These are phyloP conservation scores for Nakazawaea holstii DNA, from an alignment of 805 yeast genomes.

Conservation along the genomic window DNA sequence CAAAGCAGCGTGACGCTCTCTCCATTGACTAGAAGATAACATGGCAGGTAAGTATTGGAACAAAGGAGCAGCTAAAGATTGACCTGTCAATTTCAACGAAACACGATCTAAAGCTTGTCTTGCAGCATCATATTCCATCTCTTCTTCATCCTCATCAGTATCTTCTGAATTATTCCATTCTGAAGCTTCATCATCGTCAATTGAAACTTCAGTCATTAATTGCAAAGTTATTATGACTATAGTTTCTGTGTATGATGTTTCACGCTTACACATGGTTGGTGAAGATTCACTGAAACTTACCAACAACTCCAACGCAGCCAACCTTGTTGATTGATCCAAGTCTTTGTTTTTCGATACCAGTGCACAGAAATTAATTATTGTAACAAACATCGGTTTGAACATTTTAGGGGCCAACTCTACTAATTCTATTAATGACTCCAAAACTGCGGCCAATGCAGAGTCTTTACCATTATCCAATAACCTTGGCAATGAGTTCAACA, in stretches of 20 bases:
- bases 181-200: constrained; percentile 82
- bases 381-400: constrained; percentile 86
- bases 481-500: constrained; percentile 83
- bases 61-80: constrained; percentile 75
- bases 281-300: constrained; percentile 91
- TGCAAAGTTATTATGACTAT: constrained; percentile 70
- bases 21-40: constrained; percentile 76
- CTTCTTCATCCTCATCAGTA: constrained; percentile 75
- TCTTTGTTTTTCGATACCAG: constrained; percentile 77
- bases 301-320: constrained; percentile 82
- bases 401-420: constrained; percentile 93
- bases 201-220: constrained; percentile 89
- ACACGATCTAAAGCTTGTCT: constrained; percentile 93
- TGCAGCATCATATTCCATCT: constrained; percentile 84
- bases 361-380: constrained; percentile 83
- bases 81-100: constrained; percentile 78
- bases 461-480: constrained; percentile 77
- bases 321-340: constrained; percentile 71
- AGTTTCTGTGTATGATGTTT: constrained; percentile 62
- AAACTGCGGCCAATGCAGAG: constrained; percentile 75
- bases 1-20: constrained; percentile 92
- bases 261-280: constrained; percentile 89
- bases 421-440: constrained; percentile 83
- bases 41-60: constrained; percentile 83
- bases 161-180: constrained; percentile 85